Evolutionary conservation across 306 rosid species (phyloP).

Genomic region (Sophora flavescens): DNA sequence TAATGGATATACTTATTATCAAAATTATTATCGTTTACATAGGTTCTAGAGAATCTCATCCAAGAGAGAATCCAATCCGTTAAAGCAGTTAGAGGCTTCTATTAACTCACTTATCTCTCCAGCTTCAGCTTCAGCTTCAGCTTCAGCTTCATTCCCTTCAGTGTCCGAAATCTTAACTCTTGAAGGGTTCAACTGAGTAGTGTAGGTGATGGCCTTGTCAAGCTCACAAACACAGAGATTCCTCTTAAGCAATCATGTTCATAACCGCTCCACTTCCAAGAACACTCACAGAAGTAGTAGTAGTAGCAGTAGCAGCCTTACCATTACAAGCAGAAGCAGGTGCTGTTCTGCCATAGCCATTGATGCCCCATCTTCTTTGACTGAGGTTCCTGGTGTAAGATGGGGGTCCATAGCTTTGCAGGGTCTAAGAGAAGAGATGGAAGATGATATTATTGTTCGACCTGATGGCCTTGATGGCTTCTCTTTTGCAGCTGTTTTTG

Average conservation of each 20-base stretch:
- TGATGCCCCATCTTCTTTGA: slow-evolving; percentile 74
- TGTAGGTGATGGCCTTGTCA: slow-evolving; percentile 72
- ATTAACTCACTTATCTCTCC: slow-evolving; percentile 70
- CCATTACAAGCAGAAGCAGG: slow-evolving; percentile 39
- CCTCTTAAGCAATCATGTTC: slow-evolving; percentile 60
- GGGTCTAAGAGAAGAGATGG: slow-evolving; percentile 94
- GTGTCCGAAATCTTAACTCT: neutral
- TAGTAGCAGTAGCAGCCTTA: slow-evolving; percentile 29
- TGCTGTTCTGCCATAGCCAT: slow-evolving; percentile 89
- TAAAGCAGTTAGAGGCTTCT: slow-evolving; percentile 77
- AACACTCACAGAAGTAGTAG: slow-evolving; percentile 42
- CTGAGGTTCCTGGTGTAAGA: slow-evolving; percentile 65
- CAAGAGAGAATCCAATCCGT: slow-evolving; percentile 63
- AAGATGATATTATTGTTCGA: slow-evolving; percentile 73
- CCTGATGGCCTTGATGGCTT: slow-evolving; percentile 70
- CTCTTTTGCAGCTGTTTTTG: slow-evolving; percentile 93
- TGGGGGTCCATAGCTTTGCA: slow-evolving; percentile 90
- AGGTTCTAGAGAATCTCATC: slow-evolving; percentile 29
- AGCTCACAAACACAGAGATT: slow-evolving; percentile 77
- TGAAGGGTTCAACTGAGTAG: slow-evolving; percentile 35
- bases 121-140: slow-evolving; percentile 11
- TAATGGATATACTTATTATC: no score
- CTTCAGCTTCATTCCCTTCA: neutral
- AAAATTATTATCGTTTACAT: no score
- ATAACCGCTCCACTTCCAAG: slow-evolving; percentile 43